phyloP scores from a whole-genome alignment of 2,329 filamentous ascomycete species.

The Raffaelea deltoideospora region DNA sequence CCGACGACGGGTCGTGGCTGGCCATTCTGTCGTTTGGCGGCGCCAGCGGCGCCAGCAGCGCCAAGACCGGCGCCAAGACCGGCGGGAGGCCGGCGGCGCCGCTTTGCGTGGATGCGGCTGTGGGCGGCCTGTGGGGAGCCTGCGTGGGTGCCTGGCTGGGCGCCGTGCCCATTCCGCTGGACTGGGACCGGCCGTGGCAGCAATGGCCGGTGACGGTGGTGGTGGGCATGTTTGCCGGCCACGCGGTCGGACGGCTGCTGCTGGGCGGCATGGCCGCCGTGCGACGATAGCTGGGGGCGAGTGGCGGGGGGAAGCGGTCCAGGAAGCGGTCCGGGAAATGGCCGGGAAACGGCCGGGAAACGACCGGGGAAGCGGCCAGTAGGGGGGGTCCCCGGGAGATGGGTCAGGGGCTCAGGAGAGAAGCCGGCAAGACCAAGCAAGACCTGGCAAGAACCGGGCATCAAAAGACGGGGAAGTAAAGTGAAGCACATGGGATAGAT shows the following conservation, averaged over 20 bases:
- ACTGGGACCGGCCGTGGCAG: conserved; percentile 99
- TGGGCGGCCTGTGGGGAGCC: conserved; percentile 66
- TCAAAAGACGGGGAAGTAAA: too few relatives aligned
- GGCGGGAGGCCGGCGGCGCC: conserved; percentile 21
- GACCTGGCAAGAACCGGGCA: too few relatives aligned
- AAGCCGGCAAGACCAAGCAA: too few relatives aligned
- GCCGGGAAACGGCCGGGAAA: too few relatives aligned
- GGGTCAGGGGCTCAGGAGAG: too few relatives aligned
- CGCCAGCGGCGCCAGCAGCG: not conserved
- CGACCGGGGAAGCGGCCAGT: too few relatives aligned
- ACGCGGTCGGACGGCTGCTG: conserved; percentile 50
- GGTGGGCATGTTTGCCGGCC: conserved; percentile 67
- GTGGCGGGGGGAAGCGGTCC: too few relatives aligned
- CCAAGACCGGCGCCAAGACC: not conserved
- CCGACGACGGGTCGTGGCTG: conserved; percentile 56
- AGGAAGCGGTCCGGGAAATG: too few relatives aligned
- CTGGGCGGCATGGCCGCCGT: conserved; percentile 35
- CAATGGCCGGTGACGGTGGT: conserved; percentile 91
- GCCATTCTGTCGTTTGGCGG: conserved; percentile 43
- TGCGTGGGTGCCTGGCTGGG: conserved; percentile 80
- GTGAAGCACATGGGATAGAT: too few relatives aligned
- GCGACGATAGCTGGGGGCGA: too few relatives aligned
- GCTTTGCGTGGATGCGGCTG: conserved; percentile 54
- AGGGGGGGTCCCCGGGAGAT: too few relatives aligned
- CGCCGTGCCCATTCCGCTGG: conserved; percentile 85